Conservation (phyloP, 768 basidiomycete genomes). For the Rhizopogon rudus region DNA sequence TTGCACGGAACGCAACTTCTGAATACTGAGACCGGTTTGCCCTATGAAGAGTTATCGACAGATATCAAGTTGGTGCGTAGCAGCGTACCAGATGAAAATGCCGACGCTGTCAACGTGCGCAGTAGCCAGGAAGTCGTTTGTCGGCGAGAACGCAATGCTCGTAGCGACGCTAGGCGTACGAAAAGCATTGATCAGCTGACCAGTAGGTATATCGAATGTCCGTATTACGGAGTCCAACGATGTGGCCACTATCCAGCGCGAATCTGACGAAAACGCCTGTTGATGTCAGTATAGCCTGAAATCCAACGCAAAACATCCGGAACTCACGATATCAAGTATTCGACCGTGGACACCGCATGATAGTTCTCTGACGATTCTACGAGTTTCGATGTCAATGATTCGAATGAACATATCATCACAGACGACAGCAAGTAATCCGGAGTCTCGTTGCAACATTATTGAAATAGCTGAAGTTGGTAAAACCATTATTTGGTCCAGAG, state of each 20-base stretch:
- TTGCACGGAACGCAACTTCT: conserved; percentile 74
- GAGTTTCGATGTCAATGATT: conserved; percentile 88
- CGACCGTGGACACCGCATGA: conserved; percentile 69
- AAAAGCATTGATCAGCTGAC: conserved; percentile 89
- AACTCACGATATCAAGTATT: conserved; percentile 81
- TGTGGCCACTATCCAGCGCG: conserved; percentile 85
- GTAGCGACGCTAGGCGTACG: conserved; percentile 83
- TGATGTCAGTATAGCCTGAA: conserved; percentile 2
- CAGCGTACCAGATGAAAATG: conserved; percentile 84
- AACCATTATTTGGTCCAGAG: conserved; percentile 60
- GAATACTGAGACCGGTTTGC: conserved; percentile 94
- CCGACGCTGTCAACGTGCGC: conserved; percentile 93
- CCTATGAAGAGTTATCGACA: conserved; percentile 37
- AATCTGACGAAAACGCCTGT: conserved; percentile 93
- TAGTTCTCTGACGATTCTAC: conserved; percentile 84
- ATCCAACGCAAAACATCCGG: not conserved
- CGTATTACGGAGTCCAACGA: conserved; percentile 90
- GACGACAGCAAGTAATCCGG: conserved; percentile 71
- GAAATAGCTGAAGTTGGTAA: conserved; percentile 68
- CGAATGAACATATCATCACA: conserved; percentile 88
- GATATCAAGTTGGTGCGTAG: not conserved
- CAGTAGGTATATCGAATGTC: conserved; percentile 94
- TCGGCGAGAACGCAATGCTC: conserved; percentile 88
- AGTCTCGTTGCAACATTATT: conserved; percentile 77
- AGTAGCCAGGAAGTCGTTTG: conserved; percentile 93